These are phyloP conservation scores for Cicer cuneatum DNA, from an alignment of 306 rosid species.

Conservation along the genomic window DNA sequence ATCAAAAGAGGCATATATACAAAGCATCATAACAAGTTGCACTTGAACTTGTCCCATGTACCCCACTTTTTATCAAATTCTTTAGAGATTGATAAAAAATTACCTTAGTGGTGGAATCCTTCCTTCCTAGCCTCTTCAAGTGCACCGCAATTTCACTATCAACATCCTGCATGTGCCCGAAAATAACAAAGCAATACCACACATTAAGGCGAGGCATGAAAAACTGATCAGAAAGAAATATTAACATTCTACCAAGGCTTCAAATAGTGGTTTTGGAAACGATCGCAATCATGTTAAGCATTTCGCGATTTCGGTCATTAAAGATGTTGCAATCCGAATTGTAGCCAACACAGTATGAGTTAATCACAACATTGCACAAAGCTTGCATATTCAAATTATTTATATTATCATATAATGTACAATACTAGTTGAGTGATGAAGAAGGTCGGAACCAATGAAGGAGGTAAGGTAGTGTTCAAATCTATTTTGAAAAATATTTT, in stretches of 20 bases:
- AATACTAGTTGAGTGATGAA: too few species aligned
- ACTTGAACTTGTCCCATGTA: constrained; percentile 7
- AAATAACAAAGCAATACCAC: background rate
- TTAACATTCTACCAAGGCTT: background rate
- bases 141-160: constrained; percentile 88
- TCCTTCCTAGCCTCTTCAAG: constrained; percentile 92
- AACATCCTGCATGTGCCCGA: constrained; percentile 61
- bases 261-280: too few species aligned
- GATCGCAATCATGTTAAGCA: too few species aligned
- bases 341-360: too few species aligned
- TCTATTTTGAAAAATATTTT: too few species aligned
- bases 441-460: too few species aligned
- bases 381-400: too few species aligned
- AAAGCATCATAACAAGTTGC: constrained; percentile 14
- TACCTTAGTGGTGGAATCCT: constrained; percentile 94
- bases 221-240: background rate
- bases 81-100: constrained; percentile 30
- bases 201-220: background rate
- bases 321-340: too few species aligned
- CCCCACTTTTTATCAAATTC: constrained; percentile 1
- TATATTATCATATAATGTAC: too few species aligned
- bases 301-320: too few species aligned
- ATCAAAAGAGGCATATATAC: constrained; percentile 10
- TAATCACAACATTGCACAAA: too few species aligned
- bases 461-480: too few species aligned